A percentile compares a stretch with the other conserved stretches of the same genome.
These are phyloP conservation scores for Gossypium stocksii DNA, from an alignment of 345 rosid genomes.

Conservation along the genomic window DNA sequence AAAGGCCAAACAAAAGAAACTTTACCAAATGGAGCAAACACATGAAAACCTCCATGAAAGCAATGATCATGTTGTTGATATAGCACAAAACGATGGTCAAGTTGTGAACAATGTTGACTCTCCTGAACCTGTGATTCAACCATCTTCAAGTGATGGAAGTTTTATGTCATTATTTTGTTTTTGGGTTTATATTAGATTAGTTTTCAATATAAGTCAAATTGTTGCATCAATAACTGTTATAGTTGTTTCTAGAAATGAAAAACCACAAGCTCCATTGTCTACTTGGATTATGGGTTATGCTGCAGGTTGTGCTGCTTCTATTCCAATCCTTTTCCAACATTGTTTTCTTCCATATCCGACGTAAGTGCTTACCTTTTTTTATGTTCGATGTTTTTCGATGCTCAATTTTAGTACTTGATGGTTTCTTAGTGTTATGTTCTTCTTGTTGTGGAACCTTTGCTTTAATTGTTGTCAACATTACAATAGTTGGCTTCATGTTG, in stretches of 20 bases:
- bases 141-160: not conserved
- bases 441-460: conserved; percentile 1
- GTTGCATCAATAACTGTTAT: conserved; percentile 19
- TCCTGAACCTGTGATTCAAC: conserved; percentile 9
- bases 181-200: conserved; percentile 13
- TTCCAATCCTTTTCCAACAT: conserved; percentile 23
- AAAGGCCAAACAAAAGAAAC: not conserved
- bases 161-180: conserved; percentile 7
- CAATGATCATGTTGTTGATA: conserved; percentile 15
- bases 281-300: conserved; percentile 21
- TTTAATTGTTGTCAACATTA: not conserved
- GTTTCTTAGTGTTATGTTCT: conserved; percentile 1
- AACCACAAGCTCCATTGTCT: conserved; percentile 16
- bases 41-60: not conserved
- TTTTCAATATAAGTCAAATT: conserved; percentile 16
- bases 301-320: conserved; percentile 17
- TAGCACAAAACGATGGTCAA: conserved; percentile 2
- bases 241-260: conserved; percentile 20
- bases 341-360: conserved; percentile 17
- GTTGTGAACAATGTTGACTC: conserved; percentile 1
- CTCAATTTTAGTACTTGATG: not conserved
- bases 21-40: conserved; percentile 14
- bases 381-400: not conserved
- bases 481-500: not conserved
- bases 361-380: not conserved